phyloP scores from a whole-genome alignment of 2,329 filamentous ascomycete species.

The Trichoderma koningii region DNA sequence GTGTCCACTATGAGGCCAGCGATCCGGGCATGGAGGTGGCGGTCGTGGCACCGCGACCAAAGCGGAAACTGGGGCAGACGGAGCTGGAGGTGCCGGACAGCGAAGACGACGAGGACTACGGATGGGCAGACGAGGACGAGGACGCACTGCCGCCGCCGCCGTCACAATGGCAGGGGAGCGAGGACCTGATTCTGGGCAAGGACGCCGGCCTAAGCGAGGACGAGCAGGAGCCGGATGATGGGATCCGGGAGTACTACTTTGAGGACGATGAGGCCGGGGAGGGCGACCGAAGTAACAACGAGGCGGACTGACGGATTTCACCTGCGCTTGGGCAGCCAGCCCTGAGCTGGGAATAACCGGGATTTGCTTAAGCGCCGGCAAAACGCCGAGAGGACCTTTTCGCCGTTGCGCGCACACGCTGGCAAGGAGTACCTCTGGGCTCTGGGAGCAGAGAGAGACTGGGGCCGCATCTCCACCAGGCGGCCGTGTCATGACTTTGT shows the following conservation, averaged over 20 bases:
- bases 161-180: constrained; percentile 69
- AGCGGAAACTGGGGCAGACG: constrained; percentile 65
- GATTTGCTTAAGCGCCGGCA: constrained; percentile 36
- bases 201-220: constrained; percentile 47
- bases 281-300: constrained; percentile 32
- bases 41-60: constrained; percentile 44
- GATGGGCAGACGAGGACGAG: constrained; percentile 69
- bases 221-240: constrained; percentile 40
- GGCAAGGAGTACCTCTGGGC: not conserved
- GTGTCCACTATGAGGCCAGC: constrained; percentile 46
- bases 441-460: not conserved
- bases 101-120: constrained; percentile 70
- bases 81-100: constrained; percentile 63
- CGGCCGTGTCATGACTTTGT: constrained; percentile 10
- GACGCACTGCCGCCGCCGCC: constrained; percentile 60
- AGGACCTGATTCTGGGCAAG: constrained; percentile 60
- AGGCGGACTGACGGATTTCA: constrained; percentile 22
- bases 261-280: constrained; percentile 32
- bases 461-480: constrained; percentile 19
- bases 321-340: not conserved
- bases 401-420: not conserved
- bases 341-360: constrained; percentile 20
- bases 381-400: constrained; percentile 35
- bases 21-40: constrained; percentile 42
- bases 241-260: constrained; percentile 35